Percentiles rank a stretch among this genome's conserved stretches.
These are phyloP conservation scores for Prunus persica DNA, from an alignment of 306 rosid species.

Conservation along the genomic window DNA sequence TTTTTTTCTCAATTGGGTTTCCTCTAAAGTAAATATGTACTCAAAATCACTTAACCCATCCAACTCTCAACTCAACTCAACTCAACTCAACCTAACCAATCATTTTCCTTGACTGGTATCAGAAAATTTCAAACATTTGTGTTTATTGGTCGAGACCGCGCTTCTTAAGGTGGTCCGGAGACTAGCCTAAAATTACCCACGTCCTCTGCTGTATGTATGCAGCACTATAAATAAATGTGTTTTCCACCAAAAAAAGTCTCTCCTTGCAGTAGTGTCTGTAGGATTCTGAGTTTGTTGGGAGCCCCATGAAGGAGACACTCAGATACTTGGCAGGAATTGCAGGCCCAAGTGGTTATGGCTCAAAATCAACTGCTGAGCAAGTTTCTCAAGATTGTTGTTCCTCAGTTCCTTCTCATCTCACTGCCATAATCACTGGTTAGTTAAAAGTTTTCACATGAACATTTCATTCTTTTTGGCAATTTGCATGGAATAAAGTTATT, in stretches of 20 bases:
- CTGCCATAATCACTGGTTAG: slow-evolving; percentile 83
- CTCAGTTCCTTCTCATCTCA: slow-evolving; percentile 42
- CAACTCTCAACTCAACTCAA: neutral
- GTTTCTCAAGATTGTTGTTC: slow-evolving; percentile 49
- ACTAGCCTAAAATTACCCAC: slow-evolving; percentile 9
- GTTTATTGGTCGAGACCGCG: slow-evolving; percentile 23
- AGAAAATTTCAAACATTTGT: neutral
- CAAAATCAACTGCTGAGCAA: slow-evolving; percentile 91
- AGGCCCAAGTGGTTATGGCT: slow-evolving; percentile 98
- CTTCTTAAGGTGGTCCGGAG: slow-evolving; percentile 23
- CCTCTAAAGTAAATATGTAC: neutral
- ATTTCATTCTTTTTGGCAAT: neutral
- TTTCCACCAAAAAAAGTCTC: slow-evolving; percentile 10
- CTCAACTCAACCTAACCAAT: slow-evolving; percentile 19
- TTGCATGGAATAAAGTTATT: neutral
- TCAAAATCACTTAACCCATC: slow-evolving; percentile 23
- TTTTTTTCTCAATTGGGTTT: slow-evolving; percentile 2
- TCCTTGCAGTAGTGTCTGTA: slow-evolving; percentile 16
- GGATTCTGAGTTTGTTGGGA: slow-evolving; percentile 29
- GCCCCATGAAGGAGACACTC: slow-evolving; percentile 74
- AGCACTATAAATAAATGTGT: slow-evolving; percentile 16
- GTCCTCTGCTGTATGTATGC: slow-evolving; percentile 13
- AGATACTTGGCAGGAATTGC: slow-evolving; percentile 90
- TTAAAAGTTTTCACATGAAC: neutral
- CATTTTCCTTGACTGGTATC: slow-evolving; percentile 27